Conservation (phyloP, 192 early-diverging fungal genomes). For the Mortierella antarctica region DNA sequence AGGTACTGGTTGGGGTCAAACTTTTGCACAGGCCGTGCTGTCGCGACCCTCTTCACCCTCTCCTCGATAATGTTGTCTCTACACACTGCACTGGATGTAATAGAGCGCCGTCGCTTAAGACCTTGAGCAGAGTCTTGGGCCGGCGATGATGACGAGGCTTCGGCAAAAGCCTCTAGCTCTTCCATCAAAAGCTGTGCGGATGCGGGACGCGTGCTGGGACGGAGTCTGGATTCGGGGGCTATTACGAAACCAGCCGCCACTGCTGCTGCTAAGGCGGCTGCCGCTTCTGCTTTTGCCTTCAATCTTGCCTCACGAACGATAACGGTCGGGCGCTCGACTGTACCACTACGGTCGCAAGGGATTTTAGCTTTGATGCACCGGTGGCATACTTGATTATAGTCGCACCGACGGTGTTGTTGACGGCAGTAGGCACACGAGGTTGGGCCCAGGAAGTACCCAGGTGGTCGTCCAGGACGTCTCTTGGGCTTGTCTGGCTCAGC, state of each 20-base stretch:
- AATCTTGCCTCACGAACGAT: conserved; percentile 45
- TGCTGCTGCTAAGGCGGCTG: conserved; percentile 20
- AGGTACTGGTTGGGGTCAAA: conserved; percentile 12
- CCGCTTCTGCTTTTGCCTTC: conserved; percentile 31
- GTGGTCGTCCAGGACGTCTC: conserved; percentile 39
- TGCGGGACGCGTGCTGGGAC: too few species aligned
- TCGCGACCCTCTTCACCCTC: conserved; percentile 22
- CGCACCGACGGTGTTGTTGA: conserved; percentile 42
- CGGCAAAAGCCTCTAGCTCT: too few species aligned
- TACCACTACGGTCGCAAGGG: conserved; percentile 44
- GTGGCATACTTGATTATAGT: conserved; percentile 39
- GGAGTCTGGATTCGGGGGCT: background rate
- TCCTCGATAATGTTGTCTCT: conserved; percentile 36
- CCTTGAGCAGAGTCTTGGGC: background rate
- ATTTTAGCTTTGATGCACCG: conserved; percentile 50
- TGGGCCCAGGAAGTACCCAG: conserved; percentile 45
- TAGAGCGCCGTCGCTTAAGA: conserved; percentile 19
- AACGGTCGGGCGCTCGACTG: conserved; percentile 44
- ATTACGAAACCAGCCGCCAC: conserved; percentile 26
- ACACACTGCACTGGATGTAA: conserved; percentile 23
- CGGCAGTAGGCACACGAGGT: conserved; percentile 47
- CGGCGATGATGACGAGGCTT: background rate
- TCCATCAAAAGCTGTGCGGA: too few species aligned
- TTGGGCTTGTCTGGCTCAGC: background rate
- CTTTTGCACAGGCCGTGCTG: conserved; percentile 5